Base-by-base conservation (phyloP, 1,139 yeast genomes). In the Candida neerlandica region DNA sequence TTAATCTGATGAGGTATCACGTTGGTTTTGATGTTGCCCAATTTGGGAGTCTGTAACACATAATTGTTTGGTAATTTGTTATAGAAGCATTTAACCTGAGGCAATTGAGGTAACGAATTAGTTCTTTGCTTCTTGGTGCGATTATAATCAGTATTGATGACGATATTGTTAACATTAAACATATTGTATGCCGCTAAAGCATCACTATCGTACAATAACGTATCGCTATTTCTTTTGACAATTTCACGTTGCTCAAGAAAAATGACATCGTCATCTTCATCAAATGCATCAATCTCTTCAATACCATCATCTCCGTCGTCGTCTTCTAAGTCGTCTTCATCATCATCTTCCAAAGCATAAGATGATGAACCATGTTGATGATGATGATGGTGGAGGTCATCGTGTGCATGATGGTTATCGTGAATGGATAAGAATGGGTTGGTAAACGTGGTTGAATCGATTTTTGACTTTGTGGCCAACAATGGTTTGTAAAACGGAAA, bases 61-160 rank as follows among this genome's bases (percentile, higher is more conserved):
- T 73, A 72, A 49, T 71, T 67, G 46, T 63, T 66, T 35, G 77
- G 77, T 7, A 73, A 57, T 49, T 72, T 71, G 49, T 69, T 70
- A 58, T 76, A 76, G 52, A 73, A 69, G 54, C 80, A 76, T 49
- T 65, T 70, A 2, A 68, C 81, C 51, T 80, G 81, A 0, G 91
- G 87, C 42, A 86, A 67, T 61, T 86, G 94, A 0, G 94, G 92
- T 46, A 86, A 67, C 0, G 91, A 85, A 55, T 82, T 82, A 0
- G 90, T 85, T 57, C 91, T 69, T 61, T 82, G 84, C 58, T 83
- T 83, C 61, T 73, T 73, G n/a, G 62, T 52, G 38, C 58, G 55
- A 39, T 44, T 47, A 29, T 48, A 46, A 33, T 48, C 44, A 47
- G 45, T 52, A 42, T 47, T 46, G 29, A 55, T 43, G 45, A 52